A percentile compares a stretch with the other conserved stretches of the same genome.
Evolutionary conservation across 306 rosid genomes (phyloP).

Genomic region (Spatholobus suberectus): DNA sequence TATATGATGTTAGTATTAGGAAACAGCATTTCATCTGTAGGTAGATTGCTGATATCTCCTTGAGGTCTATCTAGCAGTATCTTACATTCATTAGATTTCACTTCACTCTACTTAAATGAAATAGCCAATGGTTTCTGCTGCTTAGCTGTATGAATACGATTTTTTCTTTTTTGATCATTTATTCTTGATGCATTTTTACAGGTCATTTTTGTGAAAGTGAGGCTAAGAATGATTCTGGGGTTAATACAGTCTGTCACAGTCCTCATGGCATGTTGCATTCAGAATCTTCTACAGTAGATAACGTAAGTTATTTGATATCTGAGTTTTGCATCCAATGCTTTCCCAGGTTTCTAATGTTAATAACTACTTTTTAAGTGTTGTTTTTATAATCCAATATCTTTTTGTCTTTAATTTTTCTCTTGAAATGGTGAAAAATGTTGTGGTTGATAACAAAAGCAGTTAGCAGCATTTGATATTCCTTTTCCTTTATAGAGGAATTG

Average conservation of each 20-base stretch:
- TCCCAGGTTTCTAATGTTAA: neutral
- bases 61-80: conserved; percentile 46
- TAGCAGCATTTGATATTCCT: neutral
- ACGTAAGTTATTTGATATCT: conserved; percentile 49
- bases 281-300: conserved; percentile 54
- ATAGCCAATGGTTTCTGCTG: conserved; percentile 45
- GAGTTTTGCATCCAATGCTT: conserved; percentile 21
- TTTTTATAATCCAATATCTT: neutral
- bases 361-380: neutral
- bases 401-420: neutral
- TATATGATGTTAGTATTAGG: conserved; percentile 23
- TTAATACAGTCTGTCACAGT: conserved; percentile 47
- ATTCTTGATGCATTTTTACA: conserved; percentile 40
- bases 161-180: conserved; percentile 38
- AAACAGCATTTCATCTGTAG: conserved; percentile 41
- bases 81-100: conserved; percentile 42
- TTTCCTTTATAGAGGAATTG: neutral
- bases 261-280: conserved; percentile 42
- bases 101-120: conserved; percentile 46
- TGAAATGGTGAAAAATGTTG: neutral
- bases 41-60: conserved; percentile 37
- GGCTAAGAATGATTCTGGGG: conserved; percentile 54
- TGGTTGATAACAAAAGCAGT: neutral
- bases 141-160: conserved; percentile 43
- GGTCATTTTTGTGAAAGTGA: conserved; percentile 50